Evolutionary conservation across 2,329 filamentous ascomycete genomes (phyloP), one percentile per base, ranked within the genome.

Genomic region (Fusarium sp.): DNA sequence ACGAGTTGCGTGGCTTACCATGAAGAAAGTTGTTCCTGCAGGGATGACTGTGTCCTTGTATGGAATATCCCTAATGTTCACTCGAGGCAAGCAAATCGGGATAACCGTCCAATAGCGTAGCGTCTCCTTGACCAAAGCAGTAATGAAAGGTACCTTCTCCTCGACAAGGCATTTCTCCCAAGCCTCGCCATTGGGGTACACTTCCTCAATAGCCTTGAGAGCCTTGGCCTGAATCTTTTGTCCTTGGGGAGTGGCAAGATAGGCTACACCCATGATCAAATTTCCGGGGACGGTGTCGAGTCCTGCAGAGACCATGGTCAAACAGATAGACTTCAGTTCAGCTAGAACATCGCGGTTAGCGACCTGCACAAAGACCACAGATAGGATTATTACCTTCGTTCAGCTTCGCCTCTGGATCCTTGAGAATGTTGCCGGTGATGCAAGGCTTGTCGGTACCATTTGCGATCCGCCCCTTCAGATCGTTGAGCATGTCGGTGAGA

Each of bases 281-380:
- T 95, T 95, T 13, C 91, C 93, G 0, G 94, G 93, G 1, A 96
- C 92, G 0, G 94, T 96, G 79, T 96, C 94, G 18, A 96, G 88
- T 20, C 94, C 94, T 0, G 93, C 94, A 2, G 92, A 93, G 0
- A 96, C 92, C 89, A 96, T 95, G 27, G 93, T 94, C 27, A 96
- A 83, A 79, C 93, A 94, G 75, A 96, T 94, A 4, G 92, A 93
- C 82, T 93, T 94, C 59, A 95, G 87, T 81, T 95, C 94, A 14
- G 89, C 92, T 93, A 63, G 7, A 27, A n/a, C 2, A n/a, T 14
- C 4, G 31, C 3, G 16, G 11, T 13, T 5, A 10, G 9, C 20
- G 50, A n/a, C 9, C 6, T 40, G 2, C 7, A 1, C 1, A 29
- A 5, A 2, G 5, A 0, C 10, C 2, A 58, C 4, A 5, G 2